Evolutionary conservation across 805 yeast species (phyloP), one percentile per base, ranked within the genome.

Genomic region (Hanseniaspora vineae): DNA sequence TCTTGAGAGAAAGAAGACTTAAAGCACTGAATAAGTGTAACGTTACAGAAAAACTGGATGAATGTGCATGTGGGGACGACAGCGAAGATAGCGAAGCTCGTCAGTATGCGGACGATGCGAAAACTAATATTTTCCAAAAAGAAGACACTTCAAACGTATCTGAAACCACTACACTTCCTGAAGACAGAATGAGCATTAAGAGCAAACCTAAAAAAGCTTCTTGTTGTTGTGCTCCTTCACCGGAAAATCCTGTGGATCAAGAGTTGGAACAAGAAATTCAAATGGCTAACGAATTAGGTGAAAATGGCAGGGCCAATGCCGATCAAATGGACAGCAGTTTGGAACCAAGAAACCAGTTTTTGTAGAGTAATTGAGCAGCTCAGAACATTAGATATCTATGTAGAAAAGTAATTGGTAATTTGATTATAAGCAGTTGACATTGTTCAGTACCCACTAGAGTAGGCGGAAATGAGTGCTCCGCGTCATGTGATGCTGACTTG

Each of bases 1-100:
- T 53, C 45, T 61, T 44, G 54, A 59, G 48, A 58, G 65, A 50
- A 60, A 65, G 66, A 61, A 61, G 47, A 52, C 59, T 35, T 51
- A 58, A 42, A 56, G 50, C 44, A 51, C 57, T 15, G n/a, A 51
- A 50, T 3, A 54, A 55, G n/a, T 62, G 66, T 49, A 44, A 48
- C 35, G 33, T 44, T n/a, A 45, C 47, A 13, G 40, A 37, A 6
- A 18, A 33, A 33, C 12, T n/a, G 8, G 29, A 23, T 33, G 37
- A 13, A 6, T 33, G 37, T 33, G 37, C 14, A 33, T 33, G 37
- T 33, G 37, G 37, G 37, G 29, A 23, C 29, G 29, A 23, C 29
- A 23, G 29, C 37, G 37, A n/a, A n/a, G 15, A 33, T n/a, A 33
- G 37, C 14, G 15, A n/a, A 6, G 37, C 14, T n/a, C 14, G 37